Base-by-base conservation (phyloP, 306 rosid genomes). In the Prunus mume region DNA sequence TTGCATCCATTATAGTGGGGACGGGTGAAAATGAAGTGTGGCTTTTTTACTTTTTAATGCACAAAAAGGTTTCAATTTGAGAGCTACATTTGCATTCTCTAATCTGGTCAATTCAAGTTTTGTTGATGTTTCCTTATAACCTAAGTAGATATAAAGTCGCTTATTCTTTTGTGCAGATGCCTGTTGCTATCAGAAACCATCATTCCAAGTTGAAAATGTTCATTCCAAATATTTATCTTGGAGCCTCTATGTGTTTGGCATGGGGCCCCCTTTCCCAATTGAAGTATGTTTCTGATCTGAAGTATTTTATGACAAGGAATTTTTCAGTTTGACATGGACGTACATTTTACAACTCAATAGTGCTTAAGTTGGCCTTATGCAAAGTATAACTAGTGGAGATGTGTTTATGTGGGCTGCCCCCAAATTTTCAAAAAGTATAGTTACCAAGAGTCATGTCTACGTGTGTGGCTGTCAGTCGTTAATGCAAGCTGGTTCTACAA, bases 1-100 rank as follows among this genome's bases (percentile, higher is more conserved):
- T 73, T 17, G 77, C 19, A 14, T 9, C 5, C 45, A 25, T 56
- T 57, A 9, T 57, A 15, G 63, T 72, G 28, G 24, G 63, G 76
- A 56, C 5, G 65, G 22, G 54, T 15, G 50, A 58, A 24, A 72
- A 73, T 24, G 51, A 57, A 58, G 76, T 11, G 57, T 60, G 58
- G 58, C 45, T 25, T 25, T 24, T 22, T 24, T 0, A 28, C 6
- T 30, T 71, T 52, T 32, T 0, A 24, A 18, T 24, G 68, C 77
- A 10, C 68, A 58, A 20, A 38, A 45, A 45, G 43, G 57, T 32
- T 73, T 58, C 68, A 17, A 17, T 28, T 12, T 18, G 32, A 25
- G 56, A 58, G 77, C 76, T 57, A 41, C 68, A 41, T 72, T 22
- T 24, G 68, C 56, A 9, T 24, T 73, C 25, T 73, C 41, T 58